Conservation (phyloP, 1,284 basidiomycete genomes). For the Cystobasidium slooffiae region DNA sequence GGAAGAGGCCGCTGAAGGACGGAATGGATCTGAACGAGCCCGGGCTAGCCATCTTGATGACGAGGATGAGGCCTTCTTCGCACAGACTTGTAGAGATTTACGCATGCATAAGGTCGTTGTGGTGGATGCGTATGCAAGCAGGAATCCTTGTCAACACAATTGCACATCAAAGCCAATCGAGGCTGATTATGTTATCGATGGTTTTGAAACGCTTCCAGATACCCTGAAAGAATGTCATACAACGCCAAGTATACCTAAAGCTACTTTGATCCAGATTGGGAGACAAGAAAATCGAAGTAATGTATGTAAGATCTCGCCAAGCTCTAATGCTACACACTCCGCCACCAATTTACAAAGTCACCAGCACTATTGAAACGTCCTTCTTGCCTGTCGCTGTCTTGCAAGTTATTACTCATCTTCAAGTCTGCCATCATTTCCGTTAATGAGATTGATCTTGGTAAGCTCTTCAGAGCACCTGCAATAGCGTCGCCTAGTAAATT, state of each 20-base stretch:
- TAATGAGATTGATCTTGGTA: not conserved
- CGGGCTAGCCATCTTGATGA: conserved; percentile 18
- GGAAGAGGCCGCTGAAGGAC: not conserved
- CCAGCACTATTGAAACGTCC: not conserved
- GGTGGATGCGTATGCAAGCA: not conserved
- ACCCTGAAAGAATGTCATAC: not conserved
- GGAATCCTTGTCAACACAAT: too few relatives aligned
- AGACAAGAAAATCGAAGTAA: not conserved
- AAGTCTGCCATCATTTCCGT: not conserved
- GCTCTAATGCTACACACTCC: not conserved
- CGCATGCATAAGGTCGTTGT: not conserved
- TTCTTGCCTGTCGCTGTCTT: not conserved
- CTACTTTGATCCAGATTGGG: not conserved
- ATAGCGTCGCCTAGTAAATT: conserved; percentile 15
- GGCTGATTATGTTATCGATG: not conserved
- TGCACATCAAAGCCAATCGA: too few relatives aligned
- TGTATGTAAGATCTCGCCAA: not conserved
- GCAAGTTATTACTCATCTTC: not conserved
- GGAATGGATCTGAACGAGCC: conserved; percentile 12
- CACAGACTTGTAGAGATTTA: not conserved
- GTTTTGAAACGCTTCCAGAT: not conserved
- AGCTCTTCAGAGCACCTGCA: not conserved
- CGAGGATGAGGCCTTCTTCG: conserved; percentile 11
- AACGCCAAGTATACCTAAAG: not conserved
- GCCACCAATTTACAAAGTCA: conserved; percentile 14